phyloP scores from a whole-genome alignment of 495 filamentous ascomycete genomes.

The Annulohypoxylon stygium region DNA sequence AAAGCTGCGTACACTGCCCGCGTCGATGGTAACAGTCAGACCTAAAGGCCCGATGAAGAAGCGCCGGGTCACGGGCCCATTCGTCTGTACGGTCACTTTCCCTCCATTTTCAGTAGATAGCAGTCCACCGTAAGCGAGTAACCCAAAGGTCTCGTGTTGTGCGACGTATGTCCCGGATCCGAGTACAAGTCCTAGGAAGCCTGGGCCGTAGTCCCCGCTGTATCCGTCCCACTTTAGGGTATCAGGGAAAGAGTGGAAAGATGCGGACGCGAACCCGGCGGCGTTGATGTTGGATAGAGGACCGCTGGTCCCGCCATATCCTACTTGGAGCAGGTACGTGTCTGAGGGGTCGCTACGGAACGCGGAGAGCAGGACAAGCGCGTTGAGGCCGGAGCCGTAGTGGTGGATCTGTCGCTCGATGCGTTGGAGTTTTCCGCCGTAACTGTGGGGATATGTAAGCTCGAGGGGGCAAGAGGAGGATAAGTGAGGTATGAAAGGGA shows the following conservation, averaged over 20 bases:
- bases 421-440: constrained; percentile 63
- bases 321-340: constrained; percentile 60
- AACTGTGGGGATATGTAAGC: constrained; percentile 17
- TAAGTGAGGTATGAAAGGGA: background rate
- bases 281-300: constrained; percentile 65
- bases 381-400: constrained; percentile 67
- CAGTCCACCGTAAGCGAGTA: constrained; percentile 60
- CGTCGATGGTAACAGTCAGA: constrained; percentile 57
- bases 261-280: constrained; percentile 63
- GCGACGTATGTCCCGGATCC: constrained; percentile 61
- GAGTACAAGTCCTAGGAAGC: constrained; percentile 61
- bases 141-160: constrained; percentile 54
- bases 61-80: constrained; percentile 57
- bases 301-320: constrained; percentile 62
- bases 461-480: background rate
- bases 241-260: constrained; percentile 66
- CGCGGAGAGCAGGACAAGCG: constrained; percentile 61
- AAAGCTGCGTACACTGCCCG: constrained; percentile 56
- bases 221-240: constrained; percentile 66
- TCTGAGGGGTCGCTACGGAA: constrained; percentile 57
- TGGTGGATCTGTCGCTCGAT: constrained; percentile 70
- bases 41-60: constrained; percentile 60
- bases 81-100: constrained; percentile 51
- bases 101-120: constrained; percentile 18
- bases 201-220: constrained; percentile 66